phyloP scores from a whole-genome alignment of 2,329 filamentous ascomycete species.

The Torrubiellomyces zombiae region DNA sequence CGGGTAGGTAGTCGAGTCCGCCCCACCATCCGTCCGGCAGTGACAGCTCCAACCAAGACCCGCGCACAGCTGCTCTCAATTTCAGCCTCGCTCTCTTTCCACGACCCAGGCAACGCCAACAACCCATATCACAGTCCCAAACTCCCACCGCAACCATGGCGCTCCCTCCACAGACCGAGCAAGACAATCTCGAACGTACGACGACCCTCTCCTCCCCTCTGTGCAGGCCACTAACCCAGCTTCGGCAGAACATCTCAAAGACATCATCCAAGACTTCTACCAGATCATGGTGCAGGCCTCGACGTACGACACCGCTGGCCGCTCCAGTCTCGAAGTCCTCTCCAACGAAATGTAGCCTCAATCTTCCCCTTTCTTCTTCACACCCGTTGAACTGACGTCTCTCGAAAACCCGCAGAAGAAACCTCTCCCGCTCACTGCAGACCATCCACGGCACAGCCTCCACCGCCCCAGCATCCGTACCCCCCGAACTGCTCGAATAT shows the following conservation, averaged over 20 bases:
- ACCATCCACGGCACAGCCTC: slow-evolving; percentile 23
- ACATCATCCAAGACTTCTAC: slow-evolving; percentile 47
- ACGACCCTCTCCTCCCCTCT: background rate
- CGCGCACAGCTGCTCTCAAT: no score
- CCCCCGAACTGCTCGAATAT: slow-evolving; percentile 48
- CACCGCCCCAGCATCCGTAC: slow-evolving; percentile 25
- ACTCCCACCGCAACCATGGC: slow-evolving; percentile 17
- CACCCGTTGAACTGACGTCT: no score
- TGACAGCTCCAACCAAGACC: no score
- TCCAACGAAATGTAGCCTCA: slow-evolving; percentile 29
- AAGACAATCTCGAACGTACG: slow-evolving; percentile 23
- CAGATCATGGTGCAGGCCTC: slow-evolving; percentile 46
- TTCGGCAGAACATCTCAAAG: slow-evolving; percentile 36
- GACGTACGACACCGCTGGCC: slow-evolving; percentile 38
- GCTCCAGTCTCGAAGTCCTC: slow-evolving; percentile 38
- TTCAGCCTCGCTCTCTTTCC: no score
- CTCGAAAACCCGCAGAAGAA: slow-evolving; percentile 15
- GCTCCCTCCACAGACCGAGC: slow-evolving; percentile 21
- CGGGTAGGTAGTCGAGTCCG: no score
- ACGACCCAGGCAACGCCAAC: background rate
- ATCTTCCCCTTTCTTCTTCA: background rate
- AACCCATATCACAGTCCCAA: background rate
- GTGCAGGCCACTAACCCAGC: background rate
- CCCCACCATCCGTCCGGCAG: no score
- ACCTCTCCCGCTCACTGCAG: slow-evolving; percentile 21